Percentiles rank a stretch among this genome's conserved stretches.
These are phyloP conservation scores for Suhomyces ambrosiae DNA, from an alignment of 1,139 yeast genomes.

Conservation along the genomic window DNA sequence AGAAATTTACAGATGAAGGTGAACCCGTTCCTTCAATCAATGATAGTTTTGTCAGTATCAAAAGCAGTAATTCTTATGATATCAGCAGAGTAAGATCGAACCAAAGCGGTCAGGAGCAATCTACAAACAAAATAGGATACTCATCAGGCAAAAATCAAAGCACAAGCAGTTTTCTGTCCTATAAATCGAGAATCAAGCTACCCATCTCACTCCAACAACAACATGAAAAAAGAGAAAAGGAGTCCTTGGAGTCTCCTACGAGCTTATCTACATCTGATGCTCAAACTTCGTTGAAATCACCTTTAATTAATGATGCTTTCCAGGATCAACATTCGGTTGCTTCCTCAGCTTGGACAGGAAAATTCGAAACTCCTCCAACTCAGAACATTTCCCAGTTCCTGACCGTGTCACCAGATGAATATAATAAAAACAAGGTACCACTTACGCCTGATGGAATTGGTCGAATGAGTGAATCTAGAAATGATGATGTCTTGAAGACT, in stretches of 20 bases:
- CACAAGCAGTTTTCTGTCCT: slow-evolving; percentile 31
- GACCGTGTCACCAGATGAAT: slow-evolving; percentile 6
- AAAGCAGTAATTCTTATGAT: slow-evolving; percentile 7
- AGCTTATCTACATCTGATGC: slow-evolving; percentile 2
- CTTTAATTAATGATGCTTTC: slow-evolving; percentile 7
- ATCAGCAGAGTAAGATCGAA: slow-evolving; percentile 12
- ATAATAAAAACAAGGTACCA: slow-evolving; percentile 16
- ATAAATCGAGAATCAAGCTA: slow-evolving; percentile 37
- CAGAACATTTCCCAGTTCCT: slow-evolving; percentile 19
- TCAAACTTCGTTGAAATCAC: slow-evolving; percentile 12
- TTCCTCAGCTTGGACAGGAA: slow-evolving; percentile 10
- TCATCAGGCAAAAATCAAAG: slow-evolving; percentile 25
- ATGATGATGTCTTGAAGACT: slow-evolving; percentile 15
- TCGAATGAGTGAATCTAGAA: slow-evolving; percentile 5
- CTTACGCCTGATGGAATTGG: slow-evolving; percentile 16
- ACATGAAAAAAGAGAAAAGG: slow-evolving; percentile 8
- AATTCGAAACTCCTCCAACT: slow-evolving; percentile 17
- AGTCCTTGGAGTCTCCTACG: slow-evolving; percentile 6
- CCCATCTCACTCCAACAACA: slow-evolving; percentile 28
- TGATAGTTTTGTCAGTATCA: slow-evolving; percentile 9
- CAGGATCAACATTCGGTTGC: slow-evolving; percentile 12
- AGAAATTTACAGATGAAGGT: not conserved
- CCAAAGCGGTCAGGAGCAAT: slow-evolving; percentile 9
- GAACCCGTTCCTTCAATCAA: slow-evolving; percentile 1
- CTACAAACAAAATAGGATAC: slow-evolving; percentile 9